Evolutionary conservation across 2,329 filamentous ascomycete species (phyloP), one percentile per base, ranked within the genome.

Genomic region (Blumeriella jaapii): DNA sequence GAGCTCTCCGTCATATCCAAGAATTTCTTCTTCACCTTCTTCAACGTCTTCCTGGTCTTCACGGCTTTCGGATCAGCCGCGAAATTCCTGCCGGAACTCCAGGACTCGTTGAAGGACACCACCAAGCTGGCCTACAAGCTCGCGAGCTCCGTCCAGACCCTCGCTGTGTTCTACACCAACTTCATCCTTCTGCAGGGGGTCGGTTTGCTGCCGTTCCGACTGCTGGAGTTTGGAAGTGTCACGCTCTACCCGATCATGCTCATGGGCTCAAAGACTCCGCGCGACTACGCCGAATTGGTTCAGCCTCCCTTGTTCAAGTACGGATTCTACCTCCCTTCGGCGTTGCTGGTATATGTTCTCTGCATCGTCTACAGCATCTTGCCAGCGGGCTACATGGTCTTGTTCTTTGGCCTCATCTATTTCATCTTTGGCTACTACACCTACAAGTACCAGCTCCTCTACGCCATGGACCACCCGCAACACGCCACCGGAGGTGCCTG

Each of bases 11-110:
- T 93, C 28, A 89, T 98, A 46, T 94, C 85, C 35, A 98, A 98
- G 63, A 98, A 96, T 59, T 98, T 96, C 62, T 94, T 96, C 68
- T 98, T 98, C 57, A 87, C 82, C 7, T 98, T 98, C 60, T 96
- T 98, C 72, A 98, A 98, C 61, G 84, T 96, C 38, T 98, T 98
- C 61, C 72, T 96, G 32, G 74, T 96, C 28, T 95, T 96, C 57
- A 93, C 89, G 1, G 71, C 91, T 16, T 82, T 93, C 29, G 82
- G 82, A 35, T 85, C 86, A 4, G 84, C 75, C 2, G 75, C 80
- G 24, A 74, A 78, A 35, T 82, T 94, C 53, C 76, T 76, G 59
- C 65, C 67, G 20, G 71, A 81, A 34, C 67, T 96, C 29, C 74
- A 74, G 35, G 72, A 89, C 30, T 74, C 79, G 7, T 67, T 94